phyloP scores from a whole-genome alignment of 805 yeast genomes.

The Scheffersomyces coipomensis region DNA sequence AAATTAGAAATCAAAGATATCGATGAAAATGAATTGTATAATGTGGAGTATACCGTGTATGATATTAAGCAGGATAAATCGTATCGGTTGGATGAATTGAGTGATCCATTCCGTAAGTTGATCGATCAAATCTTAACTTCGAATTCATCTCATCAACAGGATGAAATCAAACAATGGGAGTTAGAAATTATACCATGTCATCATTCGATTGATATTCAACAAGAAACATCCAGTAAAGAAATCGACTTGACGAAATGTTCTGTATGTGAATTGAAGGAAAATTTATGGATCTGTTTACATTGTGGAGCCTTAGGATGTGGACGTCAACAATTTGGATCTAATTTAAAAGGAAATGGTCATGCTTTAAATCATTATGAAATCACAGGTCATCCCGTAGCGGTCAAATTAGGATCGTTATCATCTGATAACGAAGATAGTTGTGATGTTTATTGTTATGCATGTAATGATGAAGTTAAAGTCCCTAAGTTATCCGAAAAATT shows the following conservation, averaged over 20 bases:
- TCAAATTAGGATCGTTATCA: slow-evolving; percentile 86
- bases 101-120: slow-evolving; percentile 19
- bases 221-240: slow-evolving; percentile 24
- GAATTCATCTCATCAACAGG: slow-evolving; percentile 55
- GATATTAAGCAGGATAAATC: slow-evolving; percentile 28
- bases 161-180: slow-evolving; percentile 90
- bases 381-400: slow-evolving; percentile 74
- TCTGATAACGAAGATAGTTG: slow-evolving; percentile 55
- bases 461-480: slow-evolving; percentile 87
- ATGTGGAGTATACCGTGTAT: slow-evolving; percentile 42
- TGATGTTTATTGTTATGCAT: slow-evolving; percentile 85
- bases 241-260: slow-evolving; percentile 47
- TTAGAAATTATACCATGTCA: slow-evolving; percentile 78
- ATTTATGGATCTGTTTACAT: slow-evolving; percentile 87
- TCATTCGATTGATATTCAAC: slow-evolving; percentile 63
- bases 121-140: slow-evolving; percentile 51
- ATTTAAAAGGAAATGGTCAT: slow-evolving; percentile 86
- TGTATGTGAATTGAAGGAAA: slow-evolving; percentile 64
- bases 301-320: slow-evolving; percentile 97
- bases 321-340: slow-evolving; percentile 88
- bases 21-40: slow-evolving; percentile 61
- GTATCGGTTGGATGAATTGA: slow-evolving; percentile 19
- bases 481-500: slow-evolving; percentile 52
- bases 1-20: slow-evolving; percentile 68
- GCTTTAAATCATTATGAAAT: slow-evolving; percentile 70